Percentiles rank a stretch among this genome's conserved stretches.
Evolutionary conservation across 2,329 filamentous ascomycete genomes (phyloP).

Genomic region (Sordariomycetes sp.): DNA sequence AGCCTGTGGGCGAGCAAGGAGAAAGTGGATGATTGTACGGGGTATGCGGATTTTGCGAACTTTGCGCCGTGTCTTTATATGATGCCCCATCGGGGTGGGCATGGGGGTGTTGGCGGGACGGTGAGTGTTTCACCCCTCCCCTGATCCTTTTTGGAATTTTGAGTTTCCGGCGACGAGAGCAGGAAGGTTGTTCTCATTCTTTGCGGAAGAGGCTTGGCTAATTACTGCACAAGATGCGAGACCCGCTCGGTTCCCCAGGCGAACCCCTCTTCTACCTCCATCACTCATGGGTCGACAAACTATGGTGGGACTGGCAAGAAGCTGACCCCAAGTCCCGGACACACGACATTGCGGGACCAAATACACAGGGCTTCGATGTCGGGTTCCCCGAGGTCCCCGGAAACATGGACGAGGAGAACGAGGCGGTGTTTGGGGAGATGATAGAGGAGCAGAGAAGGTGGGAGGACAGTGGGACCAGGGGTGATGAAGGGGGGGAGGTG

Average conservation of each 20-base stretch:
- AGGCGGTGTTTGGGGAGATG: not conserved
- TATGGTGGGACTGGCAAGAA: constrained; percentile 11
- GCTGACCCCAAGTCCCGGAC: constrained; percentile 2
- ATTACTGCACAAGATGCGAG: not conserved
- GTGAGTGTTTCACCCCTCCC: not conserved
- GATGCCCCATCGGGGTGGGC: not conserved
- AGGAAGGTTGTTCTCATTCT: too few species aligned
- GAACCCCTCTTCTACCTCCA: constrained; percentile 12
- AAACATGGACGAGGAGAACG: not conserved
- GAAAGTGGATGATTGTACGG: not conserved
- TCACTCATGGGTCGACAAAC: constrained; percentile 9
- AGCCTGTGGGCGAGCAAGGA: not conserved
- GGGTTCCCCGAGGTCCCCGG: constrained; percentile 1
- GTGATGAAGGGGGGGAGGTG: constrained; percentile 6
- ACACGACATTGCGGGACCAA: constrained; percentile 5
- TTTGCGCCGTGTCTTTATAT: not conserved
- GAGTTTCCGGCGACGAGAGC: too few species aligned
- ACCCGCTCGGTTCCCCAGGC: constrained; percentile 4
- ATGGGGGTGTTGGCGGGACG: constrained; percentile 1
- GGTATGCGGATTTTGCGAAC: not conserved
- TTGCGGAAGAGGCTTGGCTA: too few species aligned
- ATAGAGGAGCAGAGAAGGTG: not conserved
- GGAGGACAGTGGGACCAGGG: not conserved
- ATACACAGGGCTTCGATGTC: not conserved
- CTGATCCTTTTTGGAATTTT: not conserved